A percentile compares a stretch with the other conserved stretches of the same genome.
Evolutionary conservation across 1,284 basidiomycete species (phyloP).

Genomic region (Pseudozyma sp.): DNA sequence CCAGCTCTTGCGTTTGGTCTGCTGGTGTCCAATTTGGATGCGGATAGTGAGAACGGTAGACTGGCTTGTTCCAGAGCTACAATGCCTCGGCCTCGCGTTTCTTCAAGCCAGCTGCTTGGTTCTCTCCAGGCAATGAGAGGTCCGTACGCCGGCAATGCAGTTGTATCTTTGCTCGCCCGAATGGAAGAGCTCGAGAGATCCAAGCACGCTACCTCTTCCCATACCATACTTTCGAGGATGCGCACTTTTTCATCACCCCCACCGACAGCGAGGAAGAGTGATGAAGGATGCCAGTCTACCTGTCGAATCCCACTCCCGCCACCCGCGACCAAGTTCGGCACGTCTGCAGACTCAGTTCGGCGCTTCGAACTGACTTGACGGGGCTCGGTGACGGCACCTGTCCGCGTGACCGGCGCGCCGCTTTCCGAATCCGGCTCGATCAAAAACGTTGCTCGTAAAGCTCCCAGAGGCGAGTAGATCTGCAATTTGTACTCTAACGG

Average conservation of each 20-base stretch:
- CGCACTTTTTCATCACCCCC: constrained; percentile 67
- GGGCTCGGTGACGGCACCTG: constrained; percentile 20
- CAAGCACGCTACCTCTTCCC: constrained; percentile 30
- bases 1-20: constrained; percentile 48
- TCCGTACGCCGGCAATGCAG: constrained; percentile 20
- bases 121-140: constrained; percentile 59
- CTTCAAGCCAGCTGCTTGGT: constrained; percentile 62
- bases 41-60: constrained; percentile 42
- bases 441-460: constrained; percentile 77
- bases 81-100: constrained; percentile 64
- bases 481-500: constrained; percentile 79
- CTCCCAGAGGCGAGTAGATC: constrained; percentile 80
- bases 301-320: constrained; percentile 65
- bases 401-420: constrained; percentile 24
- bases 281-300: constrained; percentile 65
- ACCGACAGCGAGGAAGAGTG: constrained; percentile 66
- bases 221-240: constrained; percentile 41
- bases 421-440: constrained; percentile 41
- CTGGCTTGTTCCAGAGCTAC: constrained; percentile 51
- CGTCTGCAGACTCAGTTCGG: constrained; percentile 18
- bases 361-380: constrained; percentile 18
- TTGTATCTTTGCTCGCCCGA: constrained; percentile 12
- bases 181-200: constrained; percentile 33
- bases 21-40: constrained; percentile 26
- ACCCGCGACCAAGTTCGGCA: constrained; percentile 32